phyloP scores from a whole-genome alignment of 306 rosid species.

The Herpetospermum pedunculosum region DNA sequence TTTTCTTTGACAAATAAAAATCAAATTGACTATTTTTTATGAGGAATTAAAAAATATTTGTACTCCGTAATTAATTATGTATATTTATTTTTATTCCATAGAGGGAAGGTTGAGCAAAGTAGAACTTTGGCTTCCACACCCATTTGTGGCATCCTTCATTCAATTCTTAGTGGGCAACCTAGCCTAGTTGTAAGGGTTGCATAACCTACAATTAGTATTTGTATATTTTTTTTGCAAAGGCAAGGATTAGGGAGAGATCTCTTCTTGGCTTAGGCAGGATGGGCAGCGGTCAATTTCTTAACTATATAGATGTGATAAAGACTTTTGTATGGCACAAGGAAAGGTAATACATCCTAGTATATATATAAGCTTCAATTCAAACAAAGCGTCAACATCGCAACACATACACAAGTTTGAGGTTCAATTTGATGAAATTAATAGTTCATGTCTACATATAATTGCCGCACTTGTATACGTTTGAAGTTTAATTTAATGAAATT shows the following conservation, averaged over 20 bases:
- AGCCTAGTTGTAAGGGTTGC: slow-evolving; percentile 65
- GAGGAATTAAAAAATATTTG: background rate
- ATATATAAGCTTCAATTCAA: too few relatives aligned
- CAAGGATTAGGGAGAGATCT: slow-evolving; percentile 41
- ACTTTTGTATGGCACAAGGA: slow-evolving; percentile 6
- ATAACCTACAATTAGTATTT: slow-evolving; percentile 70
- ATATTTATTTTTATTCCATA: slow-evolving; percentile 10
- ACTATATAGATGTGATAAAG: background rate
- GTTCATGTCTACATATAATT: too few relatives aligned
- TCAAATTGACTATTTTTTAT: background rate
- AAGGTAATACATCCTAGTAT: too few relatives aligned
- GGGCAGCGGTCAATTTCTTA: slow-evolving; percentile 30
- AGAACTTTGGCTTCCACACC: slow-evolving; percentile 67
- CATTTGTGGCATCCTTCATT: slow-evolving; percentile 70
- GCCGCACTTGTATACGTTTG: too few relatives aligned
- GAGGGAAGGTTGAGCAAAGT: slow-evolving; percentile 74
- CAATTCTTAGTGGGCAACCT: slow-evolving; percentile 73
- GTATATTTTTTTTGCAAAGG: slow-evolving; percentile 55
- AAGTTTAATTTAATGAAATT: too few relatives aligned
- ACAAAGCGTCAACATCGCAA: too few relatives aligned
- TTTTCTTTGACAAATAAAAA: background rate
- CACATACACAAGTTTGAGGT: too few relatives aligned
- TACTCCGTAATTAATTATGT: background rate
- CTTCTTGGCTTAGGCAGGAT: slow-evolving; percentile 78
- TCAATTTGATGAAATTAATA: too few relatives aligned